phyloP scores from a whole-genome alignment of 2,329 filamentous ascomycete genomes.

The Talaromyces sp. region DNA sequence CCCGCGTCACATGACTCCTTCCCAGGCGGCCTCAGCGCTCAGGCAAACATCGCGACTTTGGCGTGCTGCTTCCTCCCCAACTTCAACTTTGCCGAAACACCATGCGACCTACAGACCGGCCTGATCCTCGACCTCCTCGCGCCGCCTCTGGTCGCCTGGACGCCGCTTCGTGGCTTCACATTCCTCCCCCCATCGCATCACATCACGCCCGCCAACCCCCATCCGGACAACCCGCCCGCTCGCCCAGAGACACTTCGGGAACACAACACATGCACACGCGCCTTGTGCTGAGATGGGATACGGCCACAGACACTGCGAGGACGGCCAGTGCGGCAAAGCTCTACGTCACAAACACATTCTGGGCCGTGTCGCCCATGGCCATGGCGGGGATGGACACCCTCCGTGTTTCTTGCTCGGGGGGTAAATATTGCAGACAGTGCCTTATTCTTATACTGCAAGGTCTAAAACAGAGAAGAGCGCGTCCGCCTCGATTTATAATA shows the following conservation, averaged over 20 bases:
- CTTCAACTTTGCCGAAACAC: not conserved
- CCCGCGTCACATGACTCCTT: too few relatives aligned
- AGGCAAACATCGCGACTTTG: too few relatives aligned
- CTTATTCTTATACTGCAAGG: not conserved
- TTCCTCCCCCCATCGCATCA: not conserved
- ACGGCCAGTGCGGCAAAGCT: not conserved
- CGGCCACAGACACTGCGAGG: not conserved
- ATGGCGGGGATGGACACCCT: not conserved
- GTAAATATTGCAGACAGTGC: not conserved
- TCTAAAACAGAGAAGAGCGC: not conserved
- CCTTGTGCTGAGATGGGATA: not conserved
- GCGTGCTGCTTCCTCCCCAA: too few relatives aligned
- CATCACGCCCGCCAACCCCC: not conserved
- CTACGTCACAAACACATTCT: not conserved
- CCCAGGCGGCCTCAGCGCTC: too few relatives aligned
- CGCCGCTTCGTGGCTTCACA: not conserved
- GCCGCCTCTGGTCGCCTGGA: too few relatives aligned
- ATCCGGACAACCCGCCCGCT: not conserved
- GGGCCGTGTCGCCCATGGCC: not conserved
- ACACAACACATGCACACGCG: not conserved
- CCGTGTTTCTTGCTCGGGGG: not conserved
- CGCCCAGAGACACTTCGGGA: not conserved
- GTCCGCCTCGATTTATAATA: not conserved
- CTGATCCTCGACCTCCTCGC: not conserved
- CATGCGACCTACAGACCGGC: not conserved